These are phyloP conservation scores for Tulasnella sp. DNA, from an alignment of 768 basidiomycete species.

Conservation along the genomic window DNA sequence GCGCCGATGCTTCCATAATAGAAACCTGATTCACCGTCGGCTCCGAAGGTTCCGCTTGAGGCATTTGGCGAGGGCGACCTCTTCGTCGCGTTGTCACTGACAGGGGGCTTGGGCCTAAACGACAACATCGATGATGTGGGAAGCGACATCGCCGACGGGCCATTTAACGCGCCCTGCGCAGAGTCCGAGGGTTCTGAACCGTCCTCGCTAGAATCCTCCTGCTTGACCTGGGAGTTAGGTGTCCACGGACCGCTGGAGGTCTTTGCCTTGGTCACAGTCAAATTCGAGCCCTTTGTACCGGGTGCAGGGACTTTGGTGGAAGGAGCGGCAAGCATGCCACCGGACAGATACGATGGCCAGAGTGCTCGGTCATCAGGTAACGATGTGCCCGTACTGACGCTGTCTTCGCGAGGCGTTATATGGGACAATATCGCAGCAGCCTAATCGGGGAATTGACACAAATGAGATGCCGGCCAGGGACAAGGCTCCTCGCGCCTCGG, in stretches of 20 bases:
- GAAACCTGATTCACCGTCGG: neutral
- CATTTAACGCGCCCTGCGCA: neutral
- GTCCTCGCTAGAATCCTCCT: constrained; percentile 24
- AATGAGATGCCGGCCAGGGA: neutral
- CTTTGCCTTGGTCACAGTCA: constrained; percentile 25
- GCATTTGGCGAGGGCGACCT: neutral
- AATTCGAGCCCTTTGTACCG: neutral
- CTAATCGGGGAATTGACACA: constrained; percentile 32
- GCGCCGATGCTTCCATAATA: constrained; percentile 3
- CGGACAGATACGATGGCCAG: constrained; percentile 76
- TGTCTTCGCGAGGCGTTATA: constrained; percentile 54
- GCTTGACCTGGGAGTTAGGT: constrained; percentile 22
- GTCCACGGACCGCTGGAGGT: constrained; percentile 28
- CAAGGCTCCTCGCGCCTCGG: neutral
- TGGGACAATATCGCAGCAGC: constrained; percentile 94
- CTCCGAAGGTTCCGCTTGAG: neutral
- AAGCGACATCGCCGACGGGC: neutral
- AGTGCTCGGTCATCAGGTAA: constrained; percentile 90
- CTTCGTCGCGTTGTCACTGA: neutral
- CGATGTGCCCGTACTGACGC: constrained; percentile 42
- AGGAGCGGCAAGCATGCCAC: constrained; percentile 20
- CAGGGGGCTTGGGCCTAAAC: neutral
- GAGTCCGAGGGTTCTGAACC: constrained; percentile 9
- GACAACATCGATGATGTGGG: neutral
- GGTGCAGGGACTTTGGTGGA: neutral